These are phyloP conservation scores for Lantana camara DNA, from an alignment of 257 asterid species.

Conservation along the genomic window DNA sequence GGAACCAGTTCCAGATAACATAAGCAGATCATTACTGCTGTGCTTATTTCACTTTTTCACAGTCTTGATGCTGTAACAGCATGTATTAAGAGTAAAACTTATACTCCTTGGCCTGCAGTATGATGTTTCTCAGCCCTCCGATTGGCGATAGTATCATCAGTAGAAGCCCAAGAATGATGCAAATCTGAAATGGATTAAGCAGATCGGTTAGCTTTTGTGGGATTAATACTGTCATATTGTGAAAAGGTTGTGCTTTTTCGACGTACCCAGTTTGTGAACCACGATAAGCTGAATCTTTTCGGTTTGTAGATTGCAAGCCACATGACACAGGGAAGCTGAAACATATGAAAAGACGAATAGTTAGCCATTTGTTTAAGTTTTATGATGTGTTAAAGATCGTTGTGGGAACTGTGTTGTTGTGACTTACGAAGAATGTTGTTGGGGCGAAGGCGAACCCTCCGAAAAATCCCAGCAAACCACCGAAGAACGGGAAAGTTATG, in stretches of 20 bases:
- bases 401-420: not conserved
- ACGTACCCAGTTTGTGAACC: constrained; percentile 63
- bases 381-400: not conserved
- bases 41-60: constrained; percentile 22
- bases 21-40: not conserved
- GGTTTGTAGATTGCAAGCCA: constrained; percentile 82
- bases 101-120: constrained; percentile 40
- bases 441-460: constrained; percentile 99
- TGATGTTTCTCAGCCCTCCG: constrained; percentile 51
- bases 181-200: constrained; percentile 28
- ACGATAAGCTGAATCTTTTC: constrained; percentile 56
- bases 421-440: constrained; percentile 86
- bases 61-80: not conserved
- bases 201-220: not conserved
- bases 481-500: constrained; percentile 89
- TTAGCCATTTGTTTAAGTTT: not conserved
- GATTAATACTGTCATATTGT: not conserved
- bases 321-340: constrained; percentile 82
- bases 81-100: constrained; percentile 32
- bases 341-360: not conserved
- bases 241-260: constrained; percentile 4
- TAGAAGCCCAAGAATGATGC: constrained; percentile 47
- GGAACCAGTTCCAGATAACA: no score
- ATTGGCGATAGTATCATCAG: constrained; percentile 49
- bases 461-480: constrained; percentile 86